These are phyloP conservation scores for Emergomyces orientalis DNA, from an alignment of 2,329 filamentous ascomycete genomes.

Conservation along the genomic window DNA sequence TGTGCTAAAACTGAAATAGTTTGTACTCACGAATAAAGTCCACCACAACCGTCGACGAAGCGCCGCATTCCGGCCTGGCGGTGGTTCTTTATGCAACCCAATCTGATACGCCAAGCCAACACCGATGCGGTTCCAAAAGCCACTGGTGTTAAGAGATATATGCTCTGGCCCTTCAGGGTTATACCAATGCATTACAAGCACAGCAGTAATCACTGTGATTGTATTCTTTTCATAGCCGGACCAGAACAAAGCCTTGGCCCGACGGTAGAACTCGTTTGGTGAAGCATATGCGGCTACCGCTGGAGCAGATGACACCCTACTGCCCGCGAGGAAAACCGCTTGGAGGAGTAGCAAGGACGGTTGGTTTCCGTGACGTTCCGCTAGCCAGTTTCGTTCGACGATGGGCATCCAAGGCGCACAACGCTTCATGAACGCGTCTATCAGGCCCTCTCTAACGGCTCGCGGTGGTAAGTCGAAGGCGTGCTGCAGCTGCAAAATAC, in stretches of 20 bases:
- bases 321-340: constrained; percentile 36
- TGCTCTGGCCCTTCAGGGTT: constrained; percentile 29
- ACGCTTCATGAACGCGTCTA: constrained; percentile 26
- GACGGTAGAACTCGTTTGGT: constrained; percentile 25
- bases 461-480: constrained; percentile 24
- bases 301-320: constrained; percentile 31
- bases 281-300: constrained; percentile 23
- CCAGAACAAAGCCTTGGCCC: constrained; percentile 28
- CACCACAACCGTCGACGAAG: constrained; percentile 37
- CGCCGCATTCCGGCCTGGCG: constrained; percentile 25
- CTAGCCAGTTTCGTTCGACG: constrained; percentile 25
- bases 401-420: constrained; percentile 29
- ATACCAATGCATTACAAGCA: constrained; percentile 28
- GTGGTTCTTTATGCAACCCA: constrained; percentile 37
- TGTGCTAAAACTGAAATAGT: not conserved
- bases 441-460: constrained; percentile 22
- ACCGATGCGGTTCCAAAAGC: constrained; percentile 38
- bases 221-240: constrained; percentile 27
- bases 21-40: constrained; percentile 32
- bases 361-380: constrained; percentile 19
- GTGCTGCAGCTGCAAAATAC: constrained; percentile 20
- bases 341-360: constrained; percentile 29
- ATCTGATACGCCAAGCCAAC: constrained; percentile 38
- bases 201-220: constrained; percentile 25
- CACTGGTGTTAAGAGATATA: constrained; percentile 36